Base-by-base conservation (phyloP, 495 filamentous ascomycete species). In the Aspergillus sclerotioniger region DNA sequence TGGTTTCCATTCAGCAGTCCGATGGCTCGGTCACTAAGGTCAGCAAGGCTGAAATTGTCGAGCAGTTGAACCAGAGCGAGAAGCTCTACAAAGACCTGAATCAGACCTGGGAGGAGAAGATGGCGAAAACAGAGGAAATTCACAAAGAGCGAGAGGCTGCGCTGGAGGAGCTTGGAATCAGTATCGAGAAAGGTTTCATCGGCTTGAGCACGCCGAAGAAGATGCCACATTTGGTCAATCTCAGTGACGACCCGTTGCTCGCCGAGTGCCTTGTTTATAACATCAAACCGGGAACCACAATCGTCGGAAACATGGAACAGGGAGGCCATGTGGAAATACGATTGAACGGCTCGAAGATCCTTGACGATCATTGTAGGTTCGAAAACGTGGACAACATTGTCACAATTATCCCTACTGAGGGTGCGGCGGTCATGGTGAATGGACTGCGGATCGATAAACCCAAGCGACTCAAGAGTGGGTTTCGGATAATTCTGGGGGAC, bases 191-290 rank as follows among this genome's bases (percentile, higher is more conserved):
- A 69, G 94, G 95, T 13, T 97, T 96, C 68, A 86, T 99, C 54
- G 94, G 94, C 29, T 75, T 99, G 45, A 92, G 91, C 43, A 98
- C 93, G 10, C 94, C 94, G 1, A 99, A 97, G 75, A 96, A 94
- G 74, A 98, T 97, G 89, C 94, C 94, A 6, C 94, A 99, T 83
- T 78, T 99, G 69, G 94, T 99, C 75, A 99, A 99, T 67, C 76
- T 99, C 17, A 96, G 91, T 61, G 94, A 99, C 68, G 94, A 99
- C 66, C 94, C 94, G 5, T 77, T 99, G 17, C 78, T 99, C 32
- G 93, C 92, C 20, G 94, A 98, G 75, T 99, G 95, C 74, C 81
- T 99, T 57, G 90, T 99, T 21, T 99, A 99, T 75, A 98, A 98
- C 66, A 87, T 99, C 64, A 98, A 98, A 71, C 92, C 94, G 12